Evolutionary conservation across 129 eudicot species (phyloP), one percentile per base, ranked within the genome.

Genomic region (Lactuca saligna): DNA sequence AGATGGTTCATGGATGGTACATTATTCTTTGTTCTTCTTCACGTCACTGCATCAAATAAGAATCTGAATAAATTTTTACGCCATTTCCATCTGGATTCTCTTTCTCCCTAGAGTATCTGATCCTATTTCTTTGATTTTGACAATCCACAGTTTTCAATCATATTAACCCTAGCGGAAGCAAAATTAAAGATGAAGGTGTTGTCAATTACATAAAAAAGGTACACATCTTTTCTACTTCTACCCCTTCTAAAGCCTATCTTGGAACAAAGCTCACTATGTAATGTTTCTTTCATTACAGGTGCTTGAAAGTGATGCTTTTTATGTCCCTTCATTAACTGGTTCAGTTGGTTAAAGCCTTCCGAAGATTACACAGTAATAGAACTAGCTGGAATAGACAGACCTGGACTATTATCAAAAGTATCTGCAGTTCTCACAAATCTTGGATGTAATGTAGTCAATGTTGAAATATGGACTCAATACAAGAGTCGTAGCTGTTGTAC

Each of bases 1-100:
- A n/a, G 95, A 61, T 92, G 98, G 96, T 92, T 92, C 83, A 88
- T 92, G 98, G 98, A 92, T 73, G 98, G 98, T 88, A 84, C 57
- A 35, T 3, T 57, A 54, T 7, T 67, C 41, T 4, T 39, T 16
- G 0, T 48, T 62, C 38, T 7, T 12, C 0, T 12, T 46, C 51
- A 46, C 51, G 51, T 46, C 51, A 46, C n/a, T 25, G 15, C 10
- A 35, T 46, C 59, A 16, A 50, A 1, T 14, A 39, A 29, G 57
- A 76, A 68, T 50, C 49, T 56, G 57, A 38, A 76, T 39, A 46
- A 41, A 54, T 58, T 55, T 46, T 35, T 44, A 63, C 55, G 29
- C 57, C 49, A 32, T 69, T 33, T 37, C n/a, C 11, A 67, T 25
- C 29, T 25, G 29, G 29, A 25, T 25, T 25, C 29, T 25, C 29